Base-by-base conservation (phyloP, 768 basidiomycete genomes). In the Mrakia blollopis region DNA sequence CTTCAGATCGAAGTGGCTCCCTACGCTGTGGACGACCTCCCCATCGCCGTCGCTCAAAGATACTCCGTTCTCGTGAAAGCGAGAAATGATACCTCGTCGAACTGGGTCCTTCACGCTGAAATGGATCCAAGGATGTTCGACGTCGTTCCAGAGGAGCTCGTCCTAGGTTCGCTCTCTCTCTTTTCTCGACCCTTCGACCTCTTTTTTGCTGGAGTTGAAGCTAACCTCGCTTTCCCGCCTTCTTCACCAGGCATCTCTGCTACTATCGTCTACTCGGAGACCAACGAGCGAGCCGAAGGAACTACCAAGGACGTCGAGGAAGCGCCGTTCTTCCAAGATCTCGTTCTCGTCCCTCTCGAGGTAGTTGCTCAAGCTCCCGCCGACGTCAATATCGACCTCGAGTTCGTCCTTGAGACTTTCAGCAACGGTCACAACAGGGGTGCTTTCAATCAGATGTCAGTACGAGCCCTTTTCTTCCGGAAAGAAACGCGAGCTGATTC, bases 31-130 rank as follows among this genome's bases (percentile, higher is more conserved):
- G 91, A 92, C 81, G 83, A 91, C 47, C 80, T 98, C 69, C 87
- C 88, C 63, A 76, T 98, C 75, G 87, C 92, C 23, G 94, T 91
- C 39, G 94, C 94, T 0, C 96, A 98, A 83, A 89, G 96, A 25
- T 97, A 96, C 84, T 95, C 94, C 0, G 86, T 99, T 57, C 89
- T 98, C 41, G 92, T 99, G 72, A 91, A 90, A 18, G 95, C 96
- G 14, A 89, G 91, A n/a, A n/a, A n/a, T n/a, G n/a, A n/a, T n/a
- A n/a, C n/a, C n/a, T 85, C 88, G 30, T 44, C 44, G 44, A 97
- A 99, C 85, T 98, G 90, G 89, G 89, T 88, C 72, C 89, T 99
- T 77, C 92, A 94, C 81, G 91, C 91, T 7, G 92, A 94, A 85
- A 92, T 98, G 88, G 92, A 95, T 74, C 63, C 88, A 0, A 85